These are phyloP conservation scores for Mortierella sp. DNA, from an alignment of 371 early-diverging fungal species.

Conservation along the genomic window DNA sequence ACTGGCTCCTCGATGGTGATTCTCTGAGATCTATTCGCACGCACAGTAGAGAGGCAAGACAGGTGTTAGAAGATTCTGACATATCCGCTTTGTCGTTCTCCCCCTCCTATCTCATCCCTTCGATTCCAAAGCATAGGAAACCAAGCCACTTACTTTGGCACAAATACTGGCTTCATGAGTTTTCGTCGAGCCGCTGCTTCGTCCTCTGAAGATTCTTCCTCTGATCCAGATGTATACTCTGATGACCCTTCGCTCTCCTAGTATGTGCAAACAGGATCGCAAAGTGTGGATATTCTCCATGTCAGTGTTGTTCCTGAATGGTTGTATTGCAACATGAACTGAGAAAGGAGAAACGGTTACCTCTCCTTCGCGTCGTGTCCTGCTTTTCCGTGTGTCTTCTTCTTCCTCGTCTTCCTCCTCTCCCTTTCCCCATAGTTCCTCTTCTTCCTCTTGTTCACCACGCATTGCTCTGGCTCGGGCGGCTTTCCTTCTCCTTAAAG, in stretches of 20 bases:
- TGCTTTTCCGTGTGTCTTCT: constrained; percentile 25
- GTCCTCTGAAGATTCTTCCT: constrained; percentile 61
- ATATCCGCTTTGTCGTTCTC: too few species aligned
- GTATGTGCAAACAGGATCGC: neutral
- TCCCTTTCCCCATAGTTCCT: constrained; percentile 52
- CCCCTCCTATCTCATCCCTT: too few species aligned
- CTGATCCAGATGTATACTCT: constrained; percentile 67
- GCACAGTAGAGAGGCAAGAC: neutral
- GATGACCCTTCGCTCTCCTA: constrained; percentile 53
- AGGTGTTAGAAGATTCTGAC: too few species aligned
- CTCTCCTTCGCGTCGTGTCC: constrained; percentile 27
- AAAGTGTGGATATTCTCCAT: too few species aligned
- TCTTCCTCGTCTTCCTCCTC: constrained; percentile 62
- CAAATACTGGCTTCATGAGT: constrained; percentile 85
- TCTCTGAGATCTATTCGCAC: constrained; percentile 62
- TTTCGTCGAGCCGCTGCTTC: constrained; percentile 52
- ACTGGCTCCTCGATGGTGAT: constrained; percentile 76
- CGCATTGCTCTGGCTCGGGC: constrained; percentile 48
- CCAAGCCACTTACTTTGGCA: constrained; percentile 75
- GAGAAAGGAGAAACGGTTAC: neutral
- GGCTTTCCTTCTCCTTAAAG: constrained; percentile 45
- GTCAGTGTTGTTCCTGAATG: too few species aligned
- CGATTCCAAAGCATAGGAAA: neutral
- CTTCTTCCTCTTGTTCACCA: constrained; percentile 51
- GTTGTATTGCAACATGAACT: too few species aligned